Conservation (phyloP, 2,329 filamentous ascomycete genomes). For the Ophiostoma ulmi region DNA sequence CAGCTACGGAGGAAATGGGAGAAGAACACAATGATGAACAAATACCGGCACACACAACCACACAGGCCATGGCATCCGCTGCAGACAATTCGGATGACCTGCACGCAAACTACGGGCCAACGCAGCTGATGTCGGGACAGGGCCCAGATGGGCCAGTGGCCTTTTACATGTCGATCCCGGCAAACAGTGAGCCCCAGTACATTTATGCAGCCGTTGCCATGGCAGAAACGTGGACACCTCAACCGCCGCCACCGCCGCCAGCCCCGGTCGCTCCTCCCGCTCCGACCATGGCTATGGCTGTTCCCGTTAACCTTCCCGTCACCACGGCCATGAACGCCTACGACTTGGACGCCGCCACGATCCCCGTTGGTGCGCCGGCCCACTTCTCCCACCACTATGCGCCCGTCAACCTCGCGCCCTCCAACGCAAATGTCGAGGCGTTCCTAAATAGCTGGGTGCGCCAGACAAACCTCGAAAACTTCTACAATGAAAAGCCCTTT, state of each 20-base stretch:
- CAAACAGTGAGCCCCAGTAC: too few species aligned
- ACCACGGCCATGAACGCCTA: neutral
- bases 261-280: neutral
- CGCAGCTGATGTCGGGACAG: neutral
- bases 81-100: neutral
- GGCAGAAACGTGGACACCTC: too few species aligned
- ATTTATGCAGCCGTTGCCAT: neutral
- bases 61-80: too few species aligned
- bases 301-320: neutral
- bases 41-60: too few species aligned
- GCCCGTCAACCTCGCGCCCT: neutral
- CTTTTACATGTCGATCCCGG: too few species aligned
- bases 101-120: neutral
- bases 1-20: neutral
- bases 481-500: neutral
- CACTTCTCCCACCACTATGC: neutral
- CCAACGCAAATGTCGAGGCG: constrained; percentile 6
- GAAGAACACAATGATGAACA: too few species aligned
- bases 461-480: neutral
- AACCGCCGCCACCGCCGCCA: neutral
- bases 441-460: constrained; percentile 14
- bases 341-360: neutral
- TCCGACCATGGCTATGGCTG: neutral
- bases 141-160: too few species aligned
- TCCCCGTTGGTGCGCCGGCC: neutral